Conservation (phyloP, 2,329 filamentous ascomycete species). For the Fusarium illudens region DNA sequence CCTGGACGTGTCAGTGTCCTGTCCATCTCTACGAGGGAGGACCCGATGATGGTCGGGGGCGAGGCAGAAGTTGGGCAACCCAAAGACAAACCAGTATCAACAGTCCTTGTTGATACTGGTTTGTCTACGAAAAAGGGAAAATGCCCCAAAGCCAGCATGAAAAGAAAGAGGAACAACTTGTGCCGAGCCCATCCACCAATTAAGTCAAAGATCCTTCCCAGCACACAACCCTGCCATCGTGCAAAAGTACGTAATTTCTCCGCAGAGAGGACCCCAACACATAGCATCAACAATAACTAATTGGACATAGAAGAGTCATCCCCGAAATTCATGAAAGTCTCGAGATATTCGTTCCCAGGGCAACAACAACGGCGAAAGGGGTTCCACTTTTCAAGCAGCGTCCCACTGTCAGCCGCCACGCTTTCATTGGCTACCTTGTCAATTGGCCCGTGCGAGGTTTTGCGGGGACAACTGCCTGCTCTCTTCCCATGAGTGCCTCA, state of each 20-base stretch:
- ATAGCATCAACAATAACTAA: not conserved
- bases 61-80: not conserved
- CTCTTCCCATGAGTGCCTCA: not conserved
- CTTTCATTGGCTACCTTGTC: not conserved
- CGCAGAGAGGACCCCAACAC: not conserved
- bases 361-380: not conserved
- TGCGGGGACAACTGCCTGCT: not conserved
- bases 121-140: not conserved
- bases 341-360: not conserved
- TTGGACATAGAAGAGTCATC: not conserved
- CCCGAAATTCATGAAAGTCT: not conserved
- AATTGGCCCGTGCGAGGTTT: not conserved
- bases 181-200: not conserved
- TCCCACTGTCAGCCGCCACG: not conserved
- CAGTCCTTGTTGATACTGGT: too few species aligned
- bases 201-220: not conserved
- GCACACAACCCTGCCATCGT: not conserved
- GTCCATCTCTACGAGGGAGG: not conserved
- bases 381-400: too few species aligned
- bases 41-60: not conserved
- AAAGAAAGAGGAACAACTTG: not conserved
- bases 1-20: not conserved
- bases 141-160: not conserved
- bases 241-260: not conserved
- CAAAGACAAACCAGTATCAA: not conserved